Percentiles rank a stretch among this genome's conserved stretches.
phyloP scores from a whole-genome alignment of 73 alveolate genomes.

The Paramecium pentaurelia region DNA sequence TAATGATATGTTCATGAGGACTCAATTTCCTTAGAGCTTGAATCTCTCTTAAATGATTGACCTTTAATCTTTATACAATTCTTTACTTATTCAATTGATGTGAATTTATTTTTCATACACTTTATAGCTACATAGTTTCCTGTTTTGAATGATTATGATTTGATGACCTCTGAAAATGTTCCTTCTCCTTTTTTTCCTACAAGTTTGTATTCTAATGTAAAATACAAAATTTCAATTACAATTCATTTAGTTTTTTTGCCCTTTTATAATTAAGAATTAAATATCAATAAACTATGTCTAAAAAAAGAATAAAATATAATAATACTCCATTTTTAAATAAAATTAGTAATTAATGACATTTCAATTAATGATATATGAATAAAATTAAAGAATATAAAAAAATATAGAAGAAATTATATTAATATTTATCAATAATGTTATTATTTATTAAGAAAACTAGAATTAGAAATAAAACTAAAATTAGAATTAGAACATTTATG shows the following conservation, averaged over 20 bases:
- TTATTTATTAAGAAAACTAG: not conserved
- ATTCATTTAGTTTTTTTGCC: not conserved
- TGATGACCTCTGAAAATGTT: conserved; percentile 96
- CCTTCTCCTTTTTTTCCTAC: conserved; percentile 94
- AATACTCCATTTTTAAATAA: not conserved
- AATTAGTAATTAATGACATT: not conserved
- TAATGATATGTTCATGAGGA: conserved; percentile 96
- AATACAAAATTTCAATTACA: not conserved
- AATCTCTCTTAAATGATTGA: conserved; percentile 92
- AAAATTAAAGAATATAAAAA: too few relatives aligned
- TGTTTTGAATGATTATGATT: conserved; percentile 92
- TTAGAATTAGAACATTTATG: too few relatives aligned
- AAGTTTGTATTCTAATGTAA: conserved; percentile 66
- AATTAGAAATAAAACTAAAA: too few relatives aligned
- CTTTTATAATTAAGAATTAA: not conserved
- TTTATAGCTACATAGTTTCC: conserved; percentile 95
- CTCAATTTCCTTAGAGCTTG: conserved; percentile 95
- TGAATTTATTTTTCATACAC: conserved; percentile 89
- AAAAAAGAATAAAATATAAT: not conserved
- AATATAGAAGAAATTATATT: too few relatives aligned
- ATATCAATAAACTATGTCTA: not conserved
- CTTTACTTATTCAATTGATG: conserved; percentile 83
- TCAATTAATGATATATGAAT: not conserved
- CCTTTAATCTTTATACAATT: not conserved
- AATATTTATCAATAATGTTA: not conserved